Percentiles rank a stretch among this genome's conserved stretches.
phyloP scores from a whole-genome alignment of 2,329 filamentous ascomycete genomes.

The Arthrobotrys sinensis region DNA sequence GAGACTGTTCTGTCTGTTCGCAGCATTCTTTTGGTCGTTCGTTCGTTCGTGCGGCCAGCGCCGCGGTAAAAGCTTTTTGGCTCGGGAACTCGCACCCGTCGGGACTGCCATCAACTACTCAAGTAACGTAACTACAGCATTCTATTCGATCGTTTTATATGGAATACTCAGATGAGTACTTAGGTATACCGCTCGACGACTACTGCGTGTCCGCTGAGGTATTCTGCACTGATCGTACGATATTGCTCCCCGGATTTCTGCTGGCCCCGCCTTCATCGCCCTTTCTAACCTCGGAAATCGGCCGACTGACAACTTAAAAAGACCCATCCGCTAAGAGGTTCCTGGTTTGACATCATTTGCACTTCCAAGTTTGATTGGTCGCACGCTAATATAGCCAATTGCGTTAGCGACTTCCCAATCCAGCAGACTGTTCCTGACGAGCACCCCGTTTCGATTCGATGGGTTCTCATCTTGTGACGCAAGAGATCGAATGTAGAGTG shows the following conservation, averaged over 20 bases:
- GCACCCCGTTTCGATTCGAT: constrained; percentile 21
- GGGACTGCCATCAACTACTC: neutral
- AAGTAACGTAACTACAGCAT: too few relatives aligned
- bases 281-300: constrained; percentile 47
- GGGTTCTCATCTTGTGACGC: constrained; percentile 1
- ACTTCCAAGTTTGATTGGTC: constrained; percentile 31
- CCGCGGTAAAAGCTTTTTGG: neutral
- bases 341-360: constrained; percentile 52
- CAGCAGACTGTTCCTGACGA: constrained; percentile 19
- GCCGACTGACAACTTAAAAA: constrained; percentile 27
- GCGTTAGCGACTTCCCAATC: constrained; percentile 38
- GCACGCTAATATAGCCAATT: constrained; percentile 6
- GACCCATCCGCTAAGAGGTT: constrained; percentile 16
- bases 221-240: constrained; percentile 37
- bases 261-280: constrained; percentile 32
- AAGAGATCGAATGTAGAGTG: neutral
- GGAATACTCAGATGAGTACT: neutral
- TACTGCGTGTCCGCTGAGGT: neutral
- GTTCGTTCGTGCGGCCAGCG: neutral
- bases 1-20: neutral
- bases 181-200: neutral
- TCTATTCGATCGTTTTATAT: too few relatives aligned
- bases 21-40: neutral
- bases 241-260: constrained; percentile 35
- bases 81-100: neutral